Percentiles rank a stretch among this genome's conserved stretches.
Evolutionary conservation across 2,329 filamentous ascomycete species (phyloP).

Genomic region (Trichophyton equinum): DNA sequence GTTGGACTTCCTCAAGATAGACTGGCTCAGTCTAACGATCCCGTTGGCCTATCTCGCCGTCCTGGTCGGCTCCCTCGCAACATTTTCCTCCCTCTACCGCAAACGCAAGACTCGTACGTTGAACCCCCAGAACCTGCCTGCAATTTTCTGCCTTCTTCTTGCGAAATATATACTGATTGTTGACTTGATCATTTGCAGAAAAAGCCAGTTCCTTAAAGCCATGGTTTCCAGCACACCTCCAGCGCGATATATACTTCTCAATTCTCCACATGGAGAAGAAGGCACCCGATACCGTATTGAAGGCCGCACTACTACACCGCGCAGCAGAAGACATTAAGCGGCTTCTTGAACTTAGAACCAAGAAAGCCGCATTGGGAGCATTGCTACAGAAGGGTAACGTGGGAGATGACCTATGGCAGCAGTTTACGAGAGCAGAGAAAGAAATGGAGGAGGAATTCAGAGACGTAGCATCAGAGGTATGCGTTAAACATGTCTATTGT

Average conservation of each 20-base stretch:
- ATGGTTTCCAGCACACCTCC: conserved; percentile 85
- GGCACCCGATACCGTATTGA: conserved; percentile 62
- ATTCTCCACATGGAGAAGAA: conserved; percentile 76
- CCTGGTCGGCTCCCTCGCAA: conserved; percentile 74
- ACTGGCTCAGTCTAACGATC: conserved; percentile 69
- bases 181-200: conserved; percentile 34
- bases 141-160: not conserved
- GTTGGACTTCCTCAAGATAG: conserved; percentile 37
- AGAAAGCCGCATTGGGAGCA: conserved; percentile 75
- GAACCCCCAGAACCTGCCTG: not conserved
- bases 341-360: conserved; percentile 74
- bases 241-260: conserved; percentile 89
- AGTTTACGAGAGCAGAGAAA: conserved; percentile 83
- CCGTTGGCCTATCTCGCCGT: conserved; percentile 84
- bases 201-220: conserved; percentile 76
- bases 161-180: conserved; percentile 9
- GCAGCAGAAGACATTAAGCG: conserved; percentile 88
- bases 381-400: conserved; percentile 83
- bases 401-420: conserved; percentile 89
- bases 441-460: conserved; percentile 94
- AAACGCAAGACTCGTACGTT: conserved; percentile 72
- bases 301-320: conserved; percentile 75
- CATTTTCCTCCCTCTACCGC: conserved; percentile 85
- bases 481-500: conserved; percentile 14
- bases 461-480: conserved; percentile 84